Conservation (phyloP, 2,329 filamentous ascomycete species). For the Calonectria pteridis region DNA sequence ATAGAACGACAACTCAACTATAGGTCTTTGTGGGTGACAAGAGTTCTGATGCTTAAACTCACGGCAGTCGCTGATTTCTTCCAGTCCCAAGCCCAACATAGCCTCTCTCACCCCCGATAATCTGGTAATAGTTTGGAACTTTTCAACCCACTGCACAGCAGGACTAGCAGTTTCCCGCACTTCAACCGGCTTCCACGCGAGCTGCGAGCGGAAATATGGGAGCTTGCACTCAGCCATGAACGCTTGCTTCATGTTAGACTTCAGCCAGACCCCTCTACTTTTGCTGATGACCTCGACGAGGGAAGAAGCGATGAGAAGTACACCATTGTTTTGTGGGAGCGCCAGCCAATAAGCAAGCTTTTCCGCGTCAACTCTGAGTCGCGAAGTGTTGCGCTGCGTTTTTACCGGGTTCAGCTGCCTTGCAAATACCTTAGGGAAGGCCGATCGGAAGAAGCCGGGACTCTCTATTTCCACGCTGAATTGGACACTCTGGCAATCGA, state of each 20-base stretch:
- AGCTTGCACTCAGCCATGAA: not conserved
- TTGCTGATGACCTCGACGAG: not conserved
- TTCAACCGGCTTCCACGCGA: not conserved
- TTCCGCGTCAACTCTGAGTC: not conserved
- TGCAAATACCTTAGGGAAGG: not conserved
- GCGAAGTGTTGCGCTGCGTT: not conserved
- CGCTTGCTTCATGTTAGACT: not conserved
- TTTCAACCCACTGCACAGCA: not conserved
- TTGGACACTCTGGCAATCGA: not conserved
- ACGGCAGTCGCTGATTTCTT: too few species aligned
- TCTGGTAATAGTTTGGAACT: not conserved
- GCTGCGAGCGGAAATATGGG: not conserved
- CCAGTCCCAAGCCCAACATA: too few species aligned
- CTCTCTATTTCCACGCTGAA: not conserved
- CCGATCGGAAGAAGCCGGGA: not conserved
- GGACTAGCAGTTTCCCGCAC: not conserved
- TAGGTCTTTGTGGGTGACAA: too few species aligned
- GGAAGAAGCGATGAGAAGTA: not conserved
- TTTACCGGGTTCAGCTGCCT: not conserved
- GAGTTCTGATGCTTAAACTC: too few species aligned
- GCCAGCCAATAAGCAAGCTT: not conserved
- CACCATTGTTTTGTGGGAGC: not conserved
- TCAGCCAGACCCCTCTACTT: too few species aligned
- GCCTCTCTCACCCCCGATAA: too few species aligned
- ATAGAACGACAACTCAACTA: too few species aligned